Base-by-base conservation (phyloP, 2,329 filamentous ascomycete species). In the Sphaceloma murrayae region DNA sequence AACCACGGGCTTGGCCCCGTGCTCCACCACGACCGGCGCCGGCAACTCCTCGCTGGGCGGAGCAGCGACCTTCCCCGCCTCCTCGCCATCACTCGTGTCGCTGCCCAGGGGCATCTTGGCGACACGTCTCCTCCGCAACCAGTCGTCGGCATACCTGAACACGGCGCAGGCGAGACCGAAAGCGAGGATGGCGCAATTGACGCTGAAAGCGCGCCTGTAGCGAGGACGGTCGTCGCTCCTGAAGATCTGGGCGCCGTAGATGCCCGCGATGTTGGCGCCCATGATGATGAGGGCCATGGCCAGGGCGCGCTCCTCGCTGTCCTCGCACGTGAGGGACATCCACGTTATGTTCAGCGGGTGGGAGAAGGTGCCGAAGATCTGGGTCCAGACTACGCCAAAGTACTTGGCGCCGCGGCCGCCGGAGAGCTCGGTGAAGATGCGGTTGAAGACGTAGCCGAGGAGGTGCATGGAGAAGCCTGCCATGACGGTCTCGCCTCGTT, bases 281-380 rank as follows among this genome's bases (percentile, higher is more conserved):
- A 78, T 78, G 48, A 78, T 75, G 42, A 77, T 65, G 59, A 72
- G 64, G 5, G 74, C 73, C 75, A 78, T 78, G 8, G 74, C 72
- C 0, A 78, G 62, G 1, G 74, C 73, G 38, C 74, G 62, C 51
- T 77, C 69, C 49, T 78, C 73, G 0, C 74, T 75, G 42, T 75
- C 72, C 0, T 65, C 63, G 54, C 74, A 75, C 2, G 70, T 66
- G 1, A 77, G 60, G 0, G 73, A 76, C 55, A 78, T 64, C 74
- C 74, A 78, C 1, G 73, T 69, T 39, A 78, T 74, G 53, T 78
- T 78, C 16, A 78, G 63, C 0, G 72, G 72, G 45, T 75, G 72
- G 1, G 69, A 67, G 46, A 74, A 73, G 3, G 69, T 73, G 14
- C 69, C 70, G 46, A 75, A 74, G 0, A 62, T 67, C 52, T 75